Conservation (phyloP, 169 alveolate species). For the Eimeria sp. region DNA sequence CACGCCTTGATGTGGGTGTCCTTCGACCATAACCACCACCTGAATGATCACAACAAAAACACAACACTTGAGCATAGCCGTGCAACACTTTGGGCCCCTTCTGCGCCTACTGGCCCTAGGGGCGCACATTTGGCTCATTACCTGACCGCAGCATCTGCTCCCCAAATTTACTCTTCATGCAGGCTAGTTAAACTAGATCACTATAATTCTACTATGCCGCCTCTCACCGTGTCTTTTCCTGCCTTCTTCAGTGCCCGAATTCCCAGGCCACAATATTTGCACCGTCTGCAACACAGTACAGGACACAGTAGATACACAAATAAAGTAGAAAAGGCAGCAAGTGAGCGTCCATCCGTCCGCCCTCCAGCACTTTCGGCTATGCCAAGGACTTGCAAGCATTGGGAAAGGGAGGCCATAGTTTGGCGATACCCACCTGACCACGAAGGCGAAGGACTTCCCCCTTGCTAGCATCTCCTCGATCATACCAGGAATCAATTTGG, state of each 20-base stretch:
- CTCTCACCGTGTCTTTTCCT: slow-evolving; percentile 40
- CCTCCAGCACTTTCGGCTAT: background rate
- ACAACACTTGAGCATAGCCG: background rate
- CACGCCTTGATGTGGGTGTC: slow-evolving; percentile 21
- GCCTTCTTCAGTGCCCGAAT: slow-evolving; percentile 24
- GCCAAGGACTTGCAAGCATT: background rate
- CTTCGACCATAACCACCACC: slow-evolving; percentile 59
- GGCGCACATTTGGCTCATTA: background rate
- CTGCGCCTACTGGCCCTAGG: no score
- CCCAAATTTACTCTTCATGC: background rate
- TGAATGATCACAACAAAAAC: background rate
- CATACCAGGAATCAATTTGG: background rate
- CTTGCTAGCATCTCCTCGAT: slow-evolving; percentile 6
- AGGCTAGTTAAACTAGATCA: background rate
- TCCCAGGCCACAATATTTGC: slow-evolving; percentile 61
- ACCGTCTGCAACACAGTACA: background rate
- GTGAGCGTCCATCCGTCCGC: background rate
- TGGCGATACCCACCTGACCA: background rate
- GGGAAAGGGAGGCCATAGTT: background rate
- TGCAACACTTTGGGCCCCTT: background rate
- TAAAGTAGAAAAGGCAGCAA: no score
- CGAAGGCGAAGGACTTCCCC: slow-evolving; percentile 53
- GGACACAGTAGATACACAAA: background rate
- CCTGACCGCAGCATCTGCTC: background rate
- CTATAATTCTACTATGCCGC: background rate